A percentile compares a stretch with the other conserved stretches of the same genome.
Evolutionary conservation across 176 grass and related monocot genomes (phyloP).

Genomic region (Juncus effusus): DNA sequence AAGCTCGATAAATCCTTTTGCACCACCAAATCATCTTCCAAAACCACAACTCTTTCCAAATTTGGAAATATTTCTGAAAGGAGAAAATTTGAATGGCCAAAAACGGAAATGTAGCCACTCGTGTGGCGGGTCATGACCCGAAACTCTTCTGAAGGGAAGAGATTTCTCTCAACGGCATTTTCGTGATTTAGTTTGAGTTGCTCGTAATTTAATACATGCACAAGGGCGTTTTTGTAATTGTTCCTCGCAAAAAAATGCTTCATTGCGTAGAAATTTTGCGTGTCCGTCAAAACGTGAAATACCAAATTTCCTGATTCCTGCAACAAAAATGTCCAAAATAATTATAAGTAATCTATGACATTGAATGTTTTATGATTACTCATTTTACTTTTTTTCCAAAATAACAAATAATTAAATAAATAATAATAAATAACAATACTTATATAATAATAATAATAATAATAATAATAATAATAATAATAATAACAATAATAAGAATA

Average conservation of each 20-base stretch:
- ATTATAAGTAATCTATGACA: no score
- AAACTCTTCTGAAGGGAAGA: constrained; percentile 69
- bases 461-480: no score
- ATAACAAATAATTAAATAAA: no score
- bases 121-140: constrained; percentile 49
- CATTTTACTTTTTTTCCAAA: no score
- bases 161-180: not conserved
- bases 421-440: no score
- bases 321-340: constrained; percentile 21
- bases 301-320: constrained; percentile 51
- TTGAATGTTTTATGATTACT: no score
- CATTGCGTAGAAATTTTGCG: constrained; percentile 65
- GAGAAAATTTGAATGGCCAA: constrained; percentile 78
- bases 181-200: constrained; percentile 26
- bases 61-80: constrained; percentile 72
- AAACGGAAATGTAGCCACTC: constrained; percentile 77
- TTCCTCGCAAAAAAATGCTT: constrained; percentile 81
- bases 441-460: no score
- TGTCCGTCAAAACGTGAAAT: constrained; percentile 78
- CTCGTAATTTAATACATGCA: constrained; percentile 64
- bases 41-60: constrained; percentile 50
- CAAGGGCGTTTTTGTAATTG: constrained; percentile 49
- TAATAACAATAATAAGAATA: no score
- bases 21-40: constrained; percentile 90
- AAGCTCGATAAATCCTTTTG: constrained; percentile 65